These are phyloP conservation scores for Pseudomassariella vexata DNA, from an alignment of 2,329 filamentous ascomycete genomes.

Conservation along the genomic window DNA sequence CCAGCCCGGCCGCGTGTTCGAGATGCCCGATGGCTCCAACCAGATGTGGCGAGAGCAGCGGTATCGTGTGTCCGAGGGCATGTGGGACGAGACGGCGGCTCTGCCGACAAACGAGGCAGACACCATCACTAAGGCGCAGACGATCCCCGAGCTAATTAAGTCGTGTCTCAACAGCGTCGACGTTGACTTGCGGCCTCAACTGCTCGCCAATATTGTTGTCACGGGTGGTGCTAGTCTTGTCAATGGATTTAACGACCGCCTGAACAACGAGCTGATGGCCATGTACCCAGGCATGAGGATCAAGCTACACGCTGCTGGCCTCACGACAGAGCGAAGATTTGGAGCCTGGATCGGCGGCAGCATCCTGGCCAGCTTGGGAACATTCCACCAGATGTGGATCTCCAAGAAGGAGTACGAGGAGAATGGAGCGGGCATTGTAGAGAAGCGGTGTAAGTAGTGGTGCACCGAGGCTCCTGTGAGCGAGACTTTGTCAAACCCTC, in stretches of 20 bases:
- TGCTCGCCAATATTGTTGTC: slow-evolving; percentile 87
- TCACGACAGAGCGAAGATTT: slow-evolving; percentile 84
- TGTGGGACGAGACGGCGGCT: slow-evolving; percentile 83
- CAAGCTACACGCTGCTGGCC: slow-evolving; percentile 79
- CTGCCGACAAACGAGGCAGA: slow-evolving; percentile 43
- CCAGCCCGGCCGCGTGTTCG: slow-evolving; percentile 80
- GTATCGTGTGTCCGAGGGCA: slow-evolving; percentile 77
- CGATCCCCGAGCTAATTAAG: slow-evolving; percentile 77
- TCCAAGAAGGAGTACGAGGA: slow-evolving; percentile 96
- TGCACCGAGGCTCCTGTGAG: too few relatives aligned
- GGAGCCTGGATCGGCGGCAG: slow-evolving; percentile 95
- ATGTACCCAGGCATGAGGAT: slow-evolving; percentile 84
- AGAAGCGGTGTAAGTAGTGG: slow-evolving; percentile 97
- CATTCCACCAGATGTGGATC: slow-evolving; percentile 99
- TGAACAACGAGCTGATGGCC: slow-evolving; percentile 75
- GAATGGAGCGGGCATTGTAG: slow-evolving; percentile 82
- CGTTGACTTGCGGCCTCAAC: slow-evolving; percentile 76
- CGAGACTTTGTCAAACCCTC: too few relatives aligned
- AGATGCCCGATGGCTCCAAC: slow-evolving; percentile 96
- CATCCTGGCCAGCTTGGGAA: slow-evolving; percentile 89
- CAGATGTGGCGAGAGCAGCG: slow-evolving; percentile 89
- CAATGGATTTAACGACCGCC: slow-evolving; percentile 85
- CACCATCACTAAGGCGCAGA: slow-evolving; percentile 63
- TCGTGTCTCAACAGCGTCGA: slow-evolving; percentile 75
- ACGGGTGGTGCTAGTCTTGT: slow-evolving; percentile 83